Conservation (phyloP, 495 filamentous ascomycete species). For the Aspergillus ostianus region DNA sequence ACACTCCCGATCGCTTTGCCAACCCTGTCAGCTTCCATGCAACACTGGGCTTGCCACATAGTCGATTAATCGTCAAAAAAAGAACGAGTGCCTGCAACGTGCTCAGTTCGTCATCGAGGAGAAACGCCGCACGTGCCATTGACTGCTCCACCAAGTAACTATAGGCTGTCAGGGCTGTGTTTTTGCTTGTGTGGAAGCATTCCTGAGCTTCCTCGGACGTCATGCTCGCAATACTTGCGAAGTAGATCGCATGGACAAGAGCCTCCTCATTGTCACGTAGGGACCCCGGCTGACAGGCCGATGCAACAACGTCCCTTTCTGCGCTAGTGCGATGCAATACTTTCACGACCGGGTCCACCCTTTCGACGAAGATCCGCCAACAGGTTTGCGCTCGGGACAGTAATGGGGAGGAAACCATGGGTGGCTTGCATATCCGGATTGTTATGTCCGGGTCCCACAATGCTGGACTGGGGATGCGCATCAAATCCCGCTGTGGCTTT, state of each 20-base stretch:
- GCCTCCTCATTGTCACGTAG: slow-evolving; percentile 5
- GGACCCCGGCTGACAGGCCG: not conserved
- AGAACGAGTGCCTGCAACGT: slow-evolving; percentile 14
- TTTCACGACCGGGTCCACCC: slow-evolving; percentile 15
- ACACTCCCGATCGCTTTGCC: slow-evolving; percentile 3
- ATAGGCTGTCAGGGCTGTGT: slow-evolving; percentile 6
- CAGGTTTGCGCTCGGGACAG: not conserved
- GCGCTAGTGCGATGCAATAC: slow-evolving; percentile 11
- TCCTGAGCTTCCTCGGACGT: slow-evolving; percentile 2
- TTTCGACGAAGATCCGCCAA: slow-evolving; percentile 10
- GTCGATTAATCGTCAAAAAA: slow-evolving; percentile 7
- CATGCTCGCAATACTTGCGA: slow-evolving; percentile 13
- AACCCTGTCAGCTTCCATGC: slow-evolving; percentile 13
- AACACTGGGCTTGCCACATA: slow-evolving; percentile 4
- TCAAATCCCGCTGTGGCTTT: not conserved
- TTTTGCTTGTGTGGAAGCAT: slow-evolving; percentile 7
- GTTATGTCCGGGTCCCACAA: not conserved
- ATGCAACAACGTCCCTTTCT: slow-evolving; percentile 1
- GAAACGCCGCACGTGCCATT: slow-evolving; percentile 9
- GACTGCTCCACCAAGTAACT: slow-evolving; percentile 7
- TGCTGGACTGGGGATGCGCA: not conserved
- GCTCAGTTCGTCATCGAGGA: slow-evolving; percentile 6
- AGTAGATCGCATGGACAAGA: slow-evolving; percentile 12
- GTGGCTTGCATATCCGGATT: too few species aligned
- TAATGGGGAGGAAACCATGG: too few species aligned